These are phyloP conservation scores for Coniochaeta pulveracea DNA, from an alignment of 2,329 filamentous ascomycete species.

Conservation along the genomic window DNA sequence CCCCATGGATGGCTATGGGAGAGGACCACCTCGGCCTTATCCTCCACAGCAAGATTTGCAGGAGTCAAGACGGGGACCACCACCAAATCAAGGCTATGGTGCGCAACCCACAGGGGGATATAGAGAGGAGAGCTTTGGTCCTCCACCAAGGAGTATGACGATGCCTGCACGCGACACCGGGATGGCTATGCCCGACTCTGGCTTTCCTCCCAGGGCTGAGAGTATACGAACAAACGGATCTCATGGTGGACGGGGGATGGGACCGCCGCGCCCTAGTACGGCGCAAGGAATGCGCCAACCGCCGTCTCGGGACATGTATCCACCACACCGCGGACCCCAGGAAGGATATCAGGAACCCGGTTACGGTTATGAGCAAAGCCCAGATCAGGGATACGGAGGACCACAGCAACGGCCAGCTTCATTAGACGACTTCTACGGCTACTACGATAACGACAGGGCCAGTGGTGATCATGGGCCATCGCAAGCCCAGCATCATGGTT, in stretches of 20 bases:
- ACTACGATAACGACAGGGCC: conserved; percentile 29
- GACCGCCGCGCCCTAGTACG: conserved; percentile 42
- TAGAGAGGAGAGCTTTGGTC: conserved; percentile 32
- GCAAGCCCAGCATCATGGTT: conserved; percentile 14
- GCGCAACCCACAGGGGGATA: conserved; percentile 16
- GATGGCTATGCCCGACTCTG: conserved; percentile 24
- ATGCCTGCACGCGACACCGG: conserved; percentile 39
- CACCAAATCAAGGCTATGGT: conserved; percentile 13
- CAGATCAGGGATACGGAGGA: conserved; percentile 24
- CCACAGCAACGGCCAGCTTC: conserved; percentile 22
- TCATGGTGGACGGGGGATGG: conserved; percentile 23
- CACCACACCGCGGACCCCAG: conserved; percentile 28
- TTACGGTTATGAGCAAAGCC: conserved; percentile 17
- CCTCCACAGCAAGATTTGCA: conserved; percentile 23
- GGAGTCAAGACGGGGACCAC: conserved; percentile 22
- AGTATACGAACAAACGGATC: conserved; percentile 34
- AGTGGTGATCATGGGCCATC: conserved; percentile 18
- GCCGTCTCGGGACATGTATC: conserved; percentile 41
- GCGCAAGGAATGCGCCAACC: conserved; percentile 39
- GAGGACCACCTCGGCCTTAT: conserved; percentile 22
- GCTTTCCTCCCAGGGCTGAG: conserved; percentile 25
- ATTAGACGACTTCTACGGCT: conserved; percentile 42
- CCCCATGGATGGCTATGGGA: conserved; percentile 19
- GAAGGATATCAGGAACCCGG: conserved; percentile 18
- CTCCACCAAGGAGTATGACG: conserved; percentile 48